phyloP scores from a whole-genome alignment of 2,329 filamentous ascomycete genomes.

The Arthrobotrys conoides region DNA sequence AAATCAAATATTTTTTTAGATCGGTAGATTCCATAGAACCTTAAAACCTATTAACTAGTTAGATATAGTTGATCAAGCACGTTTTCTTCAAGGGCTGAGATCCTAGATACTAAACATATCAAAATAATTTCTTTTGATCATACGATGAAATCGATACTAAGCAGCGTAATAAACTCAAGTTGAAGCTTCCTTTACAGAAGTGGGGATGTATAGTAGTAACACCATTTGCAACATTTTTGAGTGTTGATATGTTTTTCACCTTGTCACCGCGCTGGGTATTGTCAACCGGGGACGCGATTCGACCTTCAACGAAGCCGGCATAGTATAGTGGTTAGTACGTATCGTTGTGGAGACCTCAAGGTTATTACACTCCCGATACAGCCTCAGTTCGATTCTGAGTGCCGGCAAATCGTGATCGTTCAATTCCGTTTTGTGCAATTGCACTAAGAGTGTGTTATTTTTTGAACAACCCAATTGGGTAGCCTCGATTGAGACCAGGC shows the following conservation, averaged over 20 bases:
- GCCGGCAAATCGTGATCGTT: slow-evolving; percentile 32
- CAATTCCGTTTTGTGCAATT: slow-evolving; percentile 18
- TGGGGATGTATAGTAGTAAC: no score
- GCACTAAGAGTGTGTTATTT: no score
- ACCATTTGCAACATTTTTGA: no score
- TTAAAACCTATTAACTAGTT: background rate
- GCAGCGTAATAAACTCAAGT: no score
- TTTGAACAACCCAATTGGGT: no score
- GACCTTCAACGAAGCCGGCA: slow-evolving; percentile 42
- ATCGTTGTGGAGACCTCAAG: slow-evolving; percentile 55
- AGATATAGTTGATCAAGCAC: background rate
- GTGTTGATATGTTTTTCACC: background rate
- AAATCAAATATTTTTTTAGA: background rate
- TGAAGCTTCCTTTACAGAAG: no score
- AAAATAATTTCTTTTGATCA: no score
- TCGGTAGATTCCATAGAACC: background rate
- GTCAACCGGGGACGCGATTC: background rate
- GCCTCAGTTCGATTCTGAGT: slow-evolving; percentile 58
- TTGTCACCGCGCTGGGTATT: background rate
- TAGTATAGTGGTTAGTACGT: slow-evolving; percentile 59
- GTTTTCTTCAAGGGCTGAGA: background rate
- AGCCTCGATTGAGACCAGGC: no score
- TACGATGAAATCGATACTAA: no score
- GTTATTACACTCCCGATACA: slow-evolving; percentile 42
- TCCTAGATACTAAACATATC: no score